Percentiles rank a stretch among this genome's conserved stretches.
These are phyloP conservation scores for Helianthus tuberosus DNA, from an alignment of 129 eudicot species.

Conservation along the genomic window DNA sequence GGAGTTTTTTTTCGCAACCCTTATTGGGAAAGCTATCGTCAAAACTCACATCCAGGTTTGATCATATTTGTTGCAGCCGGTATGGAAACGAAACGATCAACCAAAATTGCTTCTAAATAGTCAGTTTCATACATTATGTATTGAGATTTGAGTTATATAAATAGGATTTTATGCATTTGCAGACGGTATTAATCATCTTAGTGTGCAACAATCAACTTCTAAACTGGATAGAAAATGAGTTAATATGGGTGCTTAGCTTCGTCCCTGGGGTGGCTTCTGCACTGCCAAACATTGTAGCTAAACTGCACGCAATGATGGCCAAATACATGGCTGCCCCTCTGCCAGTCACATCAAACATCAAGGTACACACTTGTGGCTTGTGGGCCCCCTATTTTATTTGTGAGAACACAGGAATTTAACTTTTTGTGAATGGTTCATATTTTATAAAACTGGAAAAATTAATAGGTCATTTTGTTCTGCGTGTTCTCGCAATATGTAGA, in stretches of 20 bases:
- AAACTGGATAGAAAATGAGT: conserved; percentile 85
- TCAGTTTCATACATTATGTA: neutral
- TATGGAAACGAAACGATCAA: neutral
- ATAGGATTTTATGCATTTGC: conserved; percentile 36
- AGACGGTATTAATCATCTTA: conserved; percentile 82
- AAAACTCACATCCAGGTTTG: conserved; percentile 96
- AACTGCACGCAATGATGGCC: conserved; percentile 81
- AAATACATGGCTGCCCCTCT: conserved; percentile 72
- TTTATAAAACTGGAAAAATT: no score
- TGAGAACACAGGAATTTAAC: no score
- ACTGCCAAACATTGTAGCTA: conserved; percentile 59
- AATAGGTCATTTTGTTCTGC: no score
- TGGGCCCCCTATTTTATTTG: no score
- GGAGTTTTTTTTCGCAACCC: conserved; percentile 91
- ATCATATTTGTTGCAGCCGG: neutral
- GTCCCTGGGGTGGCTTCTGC: conserved; percentile 74
- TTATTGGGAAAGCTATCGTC: conserved; percentile 87
- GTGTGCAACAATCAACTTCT: conserved; percentile 98
- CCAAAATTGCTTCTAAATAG: neutral
- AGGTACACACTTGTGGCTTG: conserved; percentile 43
- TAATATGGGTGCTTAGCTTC: conserved; percentile 78
- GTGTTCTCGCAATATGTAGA: neutral
- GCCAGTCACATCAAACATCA: conserved; percentile 55
- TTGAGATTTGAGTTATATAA: neutral
- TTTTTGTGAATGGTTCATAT: no score